These are phyloP conservation scores for Warburgia ugandensis DNA, from an alignment of 164 flowering plant species.

Conservation along the genomic window DNA sequence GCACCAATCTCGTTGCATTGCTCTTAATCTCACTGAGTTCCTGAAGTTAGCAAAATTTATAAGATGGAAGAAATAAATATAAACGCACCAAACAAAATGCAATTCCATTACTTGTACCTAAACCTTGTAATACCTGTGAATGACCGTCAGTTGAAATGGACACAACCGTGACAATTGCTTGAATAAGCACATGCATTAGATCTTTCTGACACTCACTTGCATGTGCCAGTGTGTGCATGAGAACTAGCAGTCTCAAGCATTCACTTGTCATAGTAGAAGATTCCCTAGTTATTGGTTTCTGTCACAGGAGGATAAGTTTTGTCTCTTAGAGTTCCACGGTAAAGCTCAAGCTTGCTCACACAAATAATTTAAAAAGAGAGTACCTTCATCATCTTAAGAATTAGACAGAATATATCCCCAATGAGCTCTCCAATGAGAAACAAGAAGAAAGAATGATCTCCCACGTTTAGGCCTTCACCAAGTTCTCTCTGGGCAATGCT, in stretches of 20 bases:
- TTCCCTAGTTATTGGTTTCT: constrained; percentile 59
- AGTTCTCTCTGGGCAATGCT: constrained; percentile 42
- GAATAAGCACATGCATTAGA: constrained; percentile 57
- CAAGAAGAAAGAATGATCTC: constrained; percentile 35
- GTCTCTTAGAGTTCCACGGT: constrained; percentile 5
- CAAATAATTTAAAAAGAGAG: background rate
- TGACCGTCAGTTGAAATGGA: constrained; percentile 32
- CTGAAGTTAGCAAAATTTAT: constrained; percentile 26
- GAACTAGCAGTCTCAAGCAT: constrained; percentile 65
- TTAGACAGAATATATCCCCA: constrained; percentile 36
- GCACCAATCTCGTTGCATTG: constrained; percentile 57
- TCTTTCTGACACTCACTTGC: constrained; percentile 45
- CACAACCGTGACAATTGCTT: constrained; percentile 59
- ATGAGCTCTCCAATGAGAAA: constrained; percentile 60
- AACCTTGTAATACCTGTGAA: constrained; percentile 37
- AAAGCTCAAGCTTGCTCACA: background rate
- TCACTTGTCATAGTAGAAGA: constrained; percentile 49
- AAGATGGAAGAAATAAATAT: background rate
- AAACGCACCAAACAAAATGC: background rate
- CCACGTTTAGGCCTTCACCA: constrained; percentile 19
- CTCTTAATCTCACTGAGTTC: constrained; percentile 56
- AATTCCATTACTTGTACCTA: background rate
- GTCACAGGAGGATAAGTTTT: constrained; percentile 16
- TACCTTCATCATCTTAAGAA: constrained; percentile 52
- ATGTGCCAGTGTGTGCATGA: constrained; percentile 63